A percentile compares a stretch with the other conserved stretches of the same genome.
Conservation (phyloP, 345 rosid species). For the Eucalyptus pauciflora region DNA sequence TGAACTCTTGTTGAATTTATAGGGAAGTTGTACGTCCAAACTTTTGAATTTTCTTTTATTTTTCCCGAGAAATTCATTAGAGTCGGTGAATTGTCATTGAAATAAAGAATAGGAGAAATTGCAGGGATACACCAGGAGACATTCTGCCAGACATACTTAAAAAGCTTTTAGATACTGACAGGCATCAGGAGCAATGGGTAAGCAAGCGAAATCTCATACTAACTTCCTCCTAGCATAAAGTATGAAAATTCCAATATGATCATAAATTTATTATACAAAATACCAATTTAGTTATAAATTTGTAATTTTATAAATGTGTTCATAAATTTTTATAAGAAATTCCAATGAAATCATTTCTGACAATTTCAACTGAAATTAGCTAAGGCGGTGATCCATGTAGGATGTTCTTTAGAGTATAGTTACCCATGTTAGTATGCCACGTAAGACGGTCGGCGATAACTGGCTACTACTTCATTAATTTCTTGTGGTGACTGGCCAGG, state of each 20-base stretch:
- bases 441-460: fast-evolving
- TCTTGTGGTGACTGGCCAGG: fast-evolving
- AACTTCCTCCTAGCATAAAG: no score
- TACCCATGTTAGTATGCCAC: neutral
- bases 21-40: neutral
- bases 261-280: no score
- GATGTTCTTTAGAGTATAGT: neutral
- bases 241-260: no score
- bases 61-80: neutral
- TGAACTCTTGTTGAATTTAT: neutral
- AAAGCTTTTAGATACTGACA: neutral
- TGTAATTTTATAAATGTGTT: neutral
- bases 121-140: fast-evolving
- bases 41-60: neutral
- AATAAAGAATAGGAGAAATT: no score
- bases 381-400: neutral
- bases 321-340: no score
- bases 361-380: neutral
- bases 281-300: no score
- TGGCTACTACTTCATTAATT: neutral
- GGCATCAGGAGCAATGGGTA: fast-evolving
- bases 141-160: neutral
- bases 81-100: neutral
- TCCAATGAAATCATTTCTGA: neutral
- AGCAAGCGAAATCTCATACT: no score